Evolutionary conservation across 2,329 filamentous ascomycete genomes (phyloP).

Genomic region (Cladosporium cucumerinum): DNA sequence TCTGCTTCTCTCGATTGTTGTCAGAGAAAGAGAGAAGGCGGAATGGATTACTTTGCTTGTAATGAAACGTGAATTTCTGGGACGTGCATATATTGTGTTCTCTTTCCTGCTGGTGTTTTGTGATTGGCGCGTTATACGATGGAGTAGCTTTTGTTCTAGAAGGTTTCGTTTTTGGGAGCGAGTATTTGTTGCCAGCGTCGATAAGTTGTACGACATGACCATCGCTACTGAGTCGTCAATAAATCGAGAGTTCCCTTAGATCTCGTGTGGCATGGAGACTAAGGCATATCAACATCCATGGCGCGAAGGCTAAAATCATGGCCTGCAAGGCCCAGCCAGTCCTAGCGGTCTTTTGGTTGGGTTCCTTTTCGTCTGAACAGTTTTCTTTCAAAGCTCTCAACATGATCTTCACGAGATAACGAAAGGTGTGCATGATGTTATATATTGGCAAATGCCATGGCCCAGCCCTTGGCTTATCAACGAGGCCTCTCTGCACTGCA

Average conservation of each 20-base stretch:
- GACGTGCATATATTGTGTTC: not conserved
- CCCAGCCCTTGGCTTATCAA: not conserved
- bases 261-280: conserved; percentile 5
- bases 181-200: not conserved
- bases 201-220: not conserved
- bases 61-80: not conserved
- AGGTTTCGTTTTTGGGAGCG: not conserved
- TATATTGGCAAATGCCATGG: not conserved
- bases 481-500: not conserved
- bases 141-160: not conserved
- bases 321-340: not conserved
- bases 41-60: not conserved
- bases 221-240: not conserved
- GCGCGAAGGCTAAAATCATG: not conserved
- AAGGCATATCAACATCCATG: not conserved
- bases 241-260: not conserved
- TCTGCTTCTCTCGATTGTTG: not conserved
- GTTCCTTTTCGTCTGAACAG: not conserved
- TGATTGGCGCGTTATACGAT: not conserved
- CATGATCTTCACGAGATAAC: not conserved
- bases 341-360: not conserved
- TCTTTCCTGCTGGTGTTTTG: not conserved
- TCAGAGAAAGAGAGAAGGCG: not conserved
- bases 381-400: not conserved
- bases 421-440: not conserved